Evolutionary conservation across 306 rosid genomes (phyloP).

Genomic region (Rosa rugosa): DNA sequence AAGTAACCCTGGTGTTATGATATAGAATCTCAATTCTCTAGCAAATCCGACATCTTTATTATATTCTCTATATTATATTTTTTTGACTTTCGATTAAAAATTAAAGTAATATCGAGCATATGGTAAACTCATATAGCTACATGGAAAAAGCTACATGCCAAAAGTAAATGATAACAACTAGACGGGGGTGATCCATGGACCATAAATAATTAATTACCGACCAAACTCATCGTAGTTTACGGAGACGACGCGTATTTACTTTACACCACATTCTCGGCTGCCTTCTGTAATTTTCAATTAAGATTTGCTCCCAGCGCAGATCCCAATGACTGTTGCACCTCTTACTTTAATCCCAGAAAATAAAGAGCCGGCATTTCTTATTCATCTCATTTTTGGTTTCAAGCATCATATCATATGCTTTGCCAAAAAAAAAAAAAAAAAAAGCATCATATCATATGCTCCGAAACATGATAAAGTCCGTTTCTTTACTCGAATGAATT

Average conservation of each 20-base stretch:
- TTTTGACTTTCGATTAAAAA: too few species aligned
- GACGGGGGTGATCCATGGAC: neutral
- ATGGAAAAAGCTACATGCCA: neutral
- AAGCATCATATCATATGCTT: neutral
- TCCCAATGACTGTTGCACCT: neutral
- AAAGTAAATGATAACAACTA: neutral
- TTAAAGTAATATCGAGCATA: too few species aligned
- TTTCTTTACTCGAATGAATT: neutral
- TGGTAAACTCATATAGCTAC: neutral
- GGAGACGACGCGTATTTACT: neutral
- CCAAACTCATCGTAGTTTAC: neutral
- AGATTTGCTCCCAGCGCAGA: slow-evolving; percentile 1
- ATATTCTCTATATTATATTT: too few species aligned
- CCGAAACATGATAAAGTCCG: neutral
- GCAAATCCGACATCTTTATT: too few species aligned
- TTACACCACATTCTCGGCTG: neutral
- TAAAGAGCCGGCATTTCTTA: neutral
- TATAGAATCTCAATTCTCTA: too few species aligned
- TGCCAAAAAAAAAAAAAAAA: too few species aligned
- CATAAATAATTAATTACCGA: neutral
- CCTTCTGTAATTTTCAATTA: neutral
- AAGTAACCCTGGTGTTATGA: too few species aligned
- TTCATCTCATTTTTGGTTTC: neutral
- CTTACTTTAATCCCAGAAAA: neutral
- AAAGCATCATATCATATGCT: too few species aligned